Evolutionary conservation across 164 flowering plant genomes (phyloP).

Genomic region (Tetracentron sinense): DNA sequence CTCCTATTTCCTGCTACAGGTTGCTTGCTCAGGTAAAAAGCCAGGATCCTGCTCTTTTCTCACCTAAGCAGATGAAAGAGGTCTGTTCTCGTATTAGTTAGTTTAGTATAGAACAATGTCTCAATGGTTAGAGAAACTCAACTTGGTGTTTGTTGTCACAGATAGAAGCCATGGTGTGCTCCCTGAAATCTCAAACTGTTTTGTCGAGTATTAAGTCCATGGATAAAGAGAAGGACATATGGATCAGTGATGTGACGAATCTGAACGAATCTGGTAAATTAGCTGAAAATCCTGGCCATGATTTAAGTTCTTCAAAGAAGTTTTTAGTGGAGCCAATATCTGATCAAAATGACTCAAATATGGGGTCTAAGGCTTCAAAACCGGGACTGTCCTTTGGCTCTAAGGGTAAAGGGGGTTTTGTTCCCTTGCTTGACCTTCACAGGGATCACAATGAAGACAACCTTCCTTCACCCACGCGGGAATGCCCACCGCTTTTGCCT

Average conservation of each 20-base stretch:
- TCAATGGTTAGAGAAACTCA: background rate
- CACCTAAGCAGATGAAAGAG: slow-evolving; percentile 60
- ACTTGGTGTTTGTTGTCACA: slow-evolving; percentile 26
- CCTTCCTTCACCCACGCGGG: slow-evolving; percentile 94
- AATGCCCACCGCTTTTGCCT: slow-evolving; percentile 31
- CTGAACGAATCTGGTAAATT: slow-evolving; percentile 17
- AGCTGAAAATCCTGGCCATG: slow-evolving; percentile 17
- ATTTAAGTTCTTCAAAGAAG: slow-evolving; percentile 23
- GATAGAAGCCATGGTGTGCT: slow-evolving; percentile 47
- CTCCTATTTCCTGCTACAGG: slow-evolving; percentile 34
- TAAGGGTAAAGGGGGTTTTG: slow-evolving; percentile 39
- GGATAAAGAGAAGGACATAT: slow-evolving; percentile 21
- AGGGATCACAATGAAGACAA: slow-evolving; percentile 77
- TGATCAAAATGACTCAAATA: slow-evolving; percentile 18
- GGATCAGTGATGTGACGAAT: slow-evolving; percentile 8
- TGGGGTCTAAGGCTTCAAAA: slow-evolving; percentile 23
- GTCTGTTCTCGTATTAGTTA: slow-evolving; percentile 28
- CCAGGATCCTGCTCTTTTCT: slow-evolving; percentile 39
- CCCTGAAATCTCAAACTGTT: slow-evolving; percentile 20
- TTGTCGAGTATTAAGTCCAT: slow-evolving; percentile 12
- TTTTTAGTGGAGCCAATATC: slow-evolving; percentile 19
- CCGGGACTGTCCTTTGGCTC: slow-evolving; percentile 20
- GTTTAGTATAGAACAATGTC: slow-evolving; percentile 4
- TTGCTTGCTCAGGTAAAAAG: slow-evolving; percentile 43
- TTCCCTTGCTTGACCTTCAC: slow-evolving; percentile 75